Base-by-base conservation (phyloP, 192 early-diverging fungal genomes). In the Coemansia asiatica region DNA sequence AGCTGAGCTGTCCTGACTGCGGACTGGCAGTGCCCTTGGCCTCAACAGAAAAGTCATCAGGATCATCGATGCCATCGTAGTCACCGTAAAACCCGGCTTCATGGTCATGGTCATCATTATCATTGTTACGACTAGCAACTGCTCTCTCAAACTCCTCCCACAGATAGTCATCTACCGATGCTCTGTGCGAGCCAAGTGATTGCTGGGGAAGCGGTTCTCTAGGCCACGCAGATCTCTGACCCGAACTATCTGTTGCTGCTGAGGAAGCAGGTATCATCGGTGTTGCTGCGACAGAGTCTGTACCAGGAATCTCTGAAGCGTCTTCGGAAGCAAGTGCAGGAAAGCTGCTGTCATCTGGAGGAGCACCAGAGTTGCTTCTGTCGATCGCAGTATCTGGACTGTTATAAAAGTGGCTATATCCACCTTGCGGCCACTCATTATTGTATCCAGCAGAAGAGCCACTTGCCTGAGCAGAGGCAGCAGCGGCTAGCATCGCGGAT, bases 61-160 rank as follows among this genome's bases (percentile, higher is more conserved):
- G 59, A 23, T 68, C 55, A 26, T 69, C 50, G 21, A 13, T 35
- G 16, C 38, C 47, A 6, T 64, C 62, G 28, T 40, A 23, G 22
- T 64, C 62, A 8, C 16, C 62, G 16, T 63, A 29, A 4, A 9
- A n/a, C 18, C 38, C 54, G 60, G 56, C 63, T n/a, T 55, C 31
- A 8, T 33, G 31, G 31, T 33, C 31, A n/a, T n/a, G n/a, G n/a
- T n/a, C 46, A 6, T 63, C 61, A 31, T 54, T 16, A 6, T 63
- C 61, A 9, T 26, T 51, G 6, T 44, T 33, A 12, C 25, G 33
- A 15, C 40, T 60, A 40, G 57, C 60, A 26, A 54, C 57, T 19
- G 72, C 66, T 23, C 69, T 57, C 47, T 81, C 78, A 60, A 81
- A 75, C 35, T 75, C 66, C 12, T 72, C 73, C 78, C 78, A 81